These are phyloP conservation scores for Asclepias syriaca DNA, from an alignment of 257 asterid species.

Conservation along the genomic window DNA sequence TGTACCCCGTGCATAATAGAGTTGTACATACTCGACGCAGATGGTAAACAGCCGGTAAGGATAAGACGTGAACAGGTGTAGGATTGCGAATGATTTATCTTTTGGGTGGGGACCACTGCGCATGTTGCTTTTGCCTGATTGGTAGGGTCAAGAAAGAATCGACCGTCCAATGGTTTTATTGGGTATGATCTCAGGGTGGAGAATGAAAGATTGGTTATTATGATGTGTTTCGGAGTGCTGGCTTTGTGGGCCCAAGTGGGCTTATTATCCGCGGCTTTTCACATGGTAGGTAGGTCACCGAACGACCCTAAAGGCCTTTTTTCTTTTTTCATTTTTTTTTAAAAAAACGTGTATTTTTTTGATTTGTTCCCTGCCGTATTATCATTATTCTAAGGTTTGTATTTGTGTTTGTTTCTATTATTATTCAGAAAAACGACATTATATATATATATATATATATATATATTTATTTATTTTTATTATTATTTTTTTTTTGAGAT, in stretches of 20 bases:
- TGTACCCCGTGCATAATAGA: background rate
- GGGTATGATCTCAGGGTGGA: constrained; percentile 15
- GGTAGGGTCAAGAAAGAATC: background rate
- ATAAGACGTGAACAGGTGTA: constrained; percentile 26
- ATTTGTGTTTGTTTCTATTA: no score
- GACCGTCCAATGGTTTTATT: constrained; percentile 3
- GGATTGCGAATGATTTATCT: background rate
- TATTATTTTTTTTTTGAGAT: no score
- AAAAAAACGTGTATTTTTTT: background rate
- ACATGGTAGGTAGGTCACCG: constrained; percentile 38
- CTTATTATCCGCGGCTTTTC: constrained; percentile 29
- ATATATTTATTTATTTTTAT: no score
- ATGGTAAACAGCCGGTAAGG: constrained; percentile 27
- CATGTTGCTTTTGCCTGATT: constrained; percentile 7
- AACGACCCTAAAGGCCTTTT: constrained; percentile 12
- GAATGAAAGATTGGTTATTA: constrained; percentile 5
- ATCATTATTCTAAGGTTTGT: background rate
- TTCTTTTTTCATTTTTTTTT: no score
- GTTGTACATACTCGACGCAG: constrained; percentile 16
- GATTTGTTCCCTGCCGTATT: background rate
- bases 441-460: no score
- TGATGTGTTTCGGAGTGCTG: constrained; percentile 11
- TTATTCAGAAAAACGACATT: no score
- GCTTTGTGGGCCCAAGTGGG: constrained; percentile 26
- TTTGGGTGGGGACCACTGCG: constrained; percentile 13